Conservation (phyloP, 2,329 filamentous ascomycete genomes). For the Nemania bipapillata region DNA sequence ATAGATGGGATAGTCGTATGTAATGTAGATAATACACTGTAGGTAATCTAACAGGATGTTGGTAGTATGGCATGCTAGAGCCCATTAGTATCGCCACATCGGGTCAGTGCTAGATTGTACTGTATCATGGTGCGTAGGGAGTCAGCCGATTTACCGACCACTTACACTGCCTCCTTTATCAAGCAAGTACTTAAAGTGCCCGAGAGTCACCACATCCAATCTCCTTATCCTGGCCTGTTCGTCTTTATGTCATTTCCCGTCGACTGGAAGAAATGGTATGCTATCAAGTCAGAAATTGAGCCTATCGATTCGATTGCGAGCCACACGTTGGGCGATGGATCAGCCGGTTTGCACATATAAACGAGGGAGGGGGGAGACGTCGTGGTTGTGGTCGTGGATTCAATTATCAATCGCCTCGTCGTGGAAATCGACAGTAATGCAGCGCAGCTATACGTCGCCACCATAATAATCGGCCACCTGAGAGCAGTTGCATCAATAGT, state of each 20-base stretch:
- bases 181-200: slow-evolving; percentile 22
- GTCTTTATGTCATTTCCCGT: slow-evolving; percentile 18
- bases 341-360: slow-evolving; percentile 12
- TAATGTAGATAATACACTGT: too few species aligned
- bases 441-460: background rate
- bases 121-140: background rate
- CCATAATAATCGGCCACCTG: background rate
- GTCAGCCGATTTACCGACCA: slow-evolving; percentile 4
- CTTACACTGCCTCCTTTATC: background rate
- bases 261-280: slow-evolving; percentile 2
- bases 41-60: too few species aligned
- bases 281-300: slow-evolving; percentile 16
- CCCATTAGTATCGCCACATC: slow-evolving; percentile 6
- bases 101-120: background rate
- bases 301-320: slow-evolving; percentile 10
- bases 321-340: slow-evolving; percentile 26
- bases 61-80: background rate
- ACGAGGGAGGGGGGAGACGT: background rate
- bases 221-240: slow-evolving; percentile 13
- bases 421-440: slow-evolving; percentile 2
- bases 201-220: slow-evolving; percentile 20
- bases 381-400: slow-evolving; percentile 6
- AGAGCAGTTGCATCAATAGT: background rate
- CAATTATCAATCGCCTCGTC: slow-evolving; percentile 3
- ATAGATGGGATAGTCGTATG: background rate